Base-by-base conservation (phyloP, 352 stramenopile species). In the Ophiocytium majus region DNA sequence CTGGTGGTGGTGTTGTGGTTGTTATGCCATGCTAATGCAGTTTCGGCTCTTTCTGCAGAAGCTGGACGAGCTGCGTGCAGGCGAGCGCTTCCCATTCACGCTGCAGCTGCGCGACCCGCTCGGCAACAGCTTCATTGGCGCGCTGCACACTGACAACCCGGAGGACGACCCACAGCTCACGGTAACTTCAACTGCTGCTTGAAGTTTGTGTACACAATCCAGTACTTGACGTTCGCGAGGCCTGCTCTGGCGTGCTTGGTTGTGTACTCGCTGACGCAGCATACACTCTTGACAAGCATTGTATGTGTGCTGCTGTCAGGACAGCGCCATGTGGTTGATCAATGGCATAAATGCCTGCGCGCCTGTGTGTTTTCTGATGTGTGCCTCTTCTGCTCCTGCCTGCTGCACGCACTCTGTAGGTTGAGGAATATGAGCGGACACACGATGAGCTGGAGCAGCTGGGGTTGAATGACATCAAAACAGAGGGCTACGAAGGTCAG, bases 401-500 rank as follows among this genome's bases (percentile, higher is more conserved):
- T n/a, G n/a, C n/a, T n/a, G n/a, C n/a, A n/a, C n/a, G 76, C 0
- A 79, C 91, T 43, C 14, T 14, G n/a, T 75, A 85, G 17, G 90
- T 95, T 10, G 92, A 96, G 85, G 91, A 94, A 80, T 98, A 96
- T 90, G 90, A 90, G 76, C 92, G 96, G 31, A 93, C 91, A 17
- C 89, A 93, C 37, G 94, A 97, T 78, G 94, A 98, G 85, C 94
- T 98, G 88, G 94, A 98, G 83, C 87, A 92, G 78, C 89, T 98
- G 63, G 96, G 95, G 49, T 91, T 98, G 71, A 91, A 93, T 89
- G 95, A 98, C 89, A 98, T 98, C 90, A 93, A 94, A 50, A 95
- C 94, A 50, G 93, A 97, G 74, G 93, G 95, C 80, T 92, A 92
- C 79, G 85, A 92, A 64, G 81, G 32, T 34, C 14, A 79, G 50